These are phyloP conservation scores for Amaranthus palmeri DNA, from an alignment of 148 eudicot genomes.

Conservation along the genomic window DNA sequence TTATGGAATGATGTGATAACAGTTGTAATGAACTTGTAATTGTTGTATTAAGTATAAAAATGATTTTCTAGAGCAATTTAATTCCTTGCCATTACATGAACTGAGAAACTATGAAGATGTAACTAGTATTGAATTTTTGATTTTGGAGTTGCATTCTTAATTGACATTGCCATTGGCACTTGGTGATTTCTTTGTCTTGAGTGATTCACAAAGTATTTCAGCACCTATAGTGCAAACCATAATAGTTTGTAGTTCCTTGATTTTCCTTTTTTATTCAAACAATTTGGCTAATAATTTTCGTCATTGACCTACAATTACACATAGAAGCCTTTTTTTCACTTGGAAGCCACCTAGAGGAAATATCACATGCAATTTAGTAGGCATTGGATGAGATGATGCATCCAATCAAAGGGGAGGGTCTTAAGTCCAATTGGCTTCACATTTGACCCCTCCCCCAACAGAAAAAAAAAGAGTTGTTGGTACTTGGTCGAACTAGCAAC, in stretches of 20 bases:
- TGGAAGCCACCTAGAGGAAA: too few species aligned
- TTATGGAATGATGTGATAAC: too few species aligned
- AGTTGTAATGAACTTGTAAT: background rate
- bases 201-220: background rate
- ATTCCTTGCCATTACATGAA: background rate
- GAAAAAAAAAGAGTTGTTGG: too few species aligned
- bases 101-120: background rate
- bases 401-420: background rate
- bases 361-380: background rate
- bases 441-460: background rate
- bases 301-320: background rate
- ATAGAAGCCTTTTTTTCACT: background rate
- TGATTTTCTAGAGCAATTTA: background rate
- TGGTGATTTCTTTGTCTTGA: background rate
- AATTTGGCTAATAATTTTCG: background rate
- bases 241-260: background rate
- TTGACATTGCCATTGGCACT: background rate
- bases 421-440: background rate
- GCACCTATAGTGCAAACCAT: background rate
- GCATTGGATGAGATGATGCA: background rate
- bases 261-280: background rate
- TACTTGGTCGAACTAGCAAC: background rate
- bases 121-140: background rate
- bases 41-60: background rate
- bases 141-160: background rate